phyloP scores from a whole-genome alignment of 495 filamentous ascomycete species.

The Aspergillus saccharolyticus region DNA sequence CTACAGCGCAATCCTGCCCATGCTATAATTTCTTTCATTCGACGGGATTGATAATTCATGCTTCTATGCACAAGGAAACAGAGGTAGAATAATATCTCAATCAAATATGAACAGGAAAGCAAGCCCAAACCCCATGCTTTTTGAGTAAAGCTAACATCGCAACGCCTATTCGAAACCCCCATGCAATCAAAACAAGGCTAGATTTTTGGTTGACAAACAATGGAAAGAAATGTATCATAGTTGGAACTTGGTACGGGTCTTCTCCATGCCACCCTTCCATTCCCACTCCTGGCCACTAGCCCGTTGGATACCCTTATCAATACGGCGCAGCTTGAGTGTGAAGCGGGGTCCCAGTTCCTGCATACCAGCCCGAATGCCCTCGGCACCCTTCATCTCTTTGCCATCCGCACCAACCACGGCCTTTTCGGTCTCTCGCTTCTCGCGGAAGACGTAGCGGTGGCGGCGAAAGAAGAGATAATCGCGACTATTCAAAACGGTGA shows the following conservation, averaged over 20 bases:
- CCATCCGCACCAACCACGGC: slow-evolving; percentile 78
- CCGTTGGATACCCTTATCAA: slow-evolving; percentile 84
- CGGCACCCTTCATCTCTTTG: slow-evolving; percentile 76
- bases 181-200: slow-evolving; percentile 3
- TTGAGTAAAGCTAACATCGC: slow-evolving; percentile 18
- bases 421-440: slow-evolving; percentile 81
- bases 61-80: no score
- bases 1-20: no score
- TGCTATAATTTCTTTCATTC: no score
- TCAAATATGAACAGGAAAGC: slow-evolving; percentile 15
- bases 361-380: slow-evolving; percentile 75
- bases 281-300: slow-evolving; percentile 85
- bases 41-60: no score
- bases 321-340: slow-evolving; percentile 81
- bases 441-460: slow-evolving; percentile 88
- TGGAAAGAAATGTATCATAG: slow-evolving; percentile 47
- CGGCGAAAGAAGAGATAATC: slow-evolving; percentile 93
- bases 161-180: slow-evolving; percentile 15
- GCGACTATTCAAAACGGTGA: slow-evolving; percentile 90
- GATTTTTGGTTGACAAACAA: slow-evolving; percentile 4
- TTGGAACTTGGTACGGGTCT: slow-evolving; percentile 86
- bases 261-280: slow-evolving; percentile 93
- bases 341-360: slow-evolving; percentile 83
- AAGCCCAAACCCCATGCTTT: slow-evolving; percentile 18
- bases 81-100: slow-evolving; percentile 17